phyloP scores from a whole-genome alignment of 768 basidiomycete genomes.

The Omphalotus guepiniiformis region DNA sequence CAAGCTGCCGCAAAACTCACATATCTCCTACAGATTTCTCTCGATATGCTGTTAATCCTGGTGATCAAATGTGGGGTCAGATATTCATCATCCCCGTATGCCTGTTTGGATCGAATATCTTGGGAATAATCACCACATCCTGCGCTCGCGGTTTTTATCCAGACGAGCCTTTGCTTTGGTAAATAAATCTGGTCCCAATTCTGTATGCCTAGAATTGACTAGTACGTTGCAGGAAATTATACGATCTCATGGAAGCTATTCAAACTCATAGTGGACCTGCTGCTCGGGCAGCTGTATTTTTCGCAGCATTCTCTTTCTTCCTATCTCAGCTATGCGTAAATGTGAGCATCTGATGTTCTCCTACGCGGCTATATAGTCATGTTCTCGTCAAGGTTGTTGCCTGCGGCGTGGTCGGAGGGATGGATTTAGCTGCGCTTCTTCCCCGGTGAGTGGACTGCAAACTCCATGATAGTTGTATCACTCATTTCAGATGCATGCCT shows the following conservation, averaged over 20 bases:
- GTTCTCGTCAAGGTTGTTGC: constrained; percentile 18
- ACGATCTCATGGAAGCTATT: constrained; percentile 26
- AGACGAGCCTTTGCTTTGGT: constrained; percentile 27
- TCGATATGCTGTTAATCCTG: constrained; percentile 25
- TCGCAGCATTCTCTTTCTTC: constrained; percentile 27
- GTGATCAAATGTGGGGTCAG: constrained; percentile 28
- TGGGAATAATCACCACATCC: constrained; percentile 28
- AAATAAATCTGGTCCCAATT: neutral
- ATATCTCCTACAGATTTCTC: constrained; percentile 24
- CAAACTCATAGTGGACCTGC: constrained; percentile 23
- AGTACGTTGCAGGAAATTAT: constrained; percentile 22
- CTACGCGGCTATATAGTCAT: neutral
- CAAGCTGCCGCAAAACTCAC: neutral
- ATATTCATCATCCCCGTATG: constrained; percentile 27
- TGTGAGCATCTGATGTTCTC: constrained; percentile 12
- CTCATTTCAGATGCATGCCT: constrained; percentile 5
- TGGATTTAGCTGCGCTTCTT: constrained; percentile 26
- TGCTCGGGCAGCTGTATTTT: constrained; percentile 29
- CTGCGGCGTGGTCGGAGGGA: constrained; percentile 29
- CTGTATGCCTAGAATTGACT: neutral
- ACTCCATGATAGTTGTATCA: neutral
- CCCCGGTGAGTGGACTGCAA: constrained; percentile 15
- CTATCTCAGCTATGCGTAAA: constrained; percentile 26
- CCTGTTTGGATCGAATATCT: constrained; percentile 25
- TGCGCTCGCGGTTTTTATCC: constrained; percentile 27